Evolutionary conservation across 2,329 filamentous ascomycete genomes (phyloP).

Genomic region (Neopestalotiopsis sp.): DNA sequence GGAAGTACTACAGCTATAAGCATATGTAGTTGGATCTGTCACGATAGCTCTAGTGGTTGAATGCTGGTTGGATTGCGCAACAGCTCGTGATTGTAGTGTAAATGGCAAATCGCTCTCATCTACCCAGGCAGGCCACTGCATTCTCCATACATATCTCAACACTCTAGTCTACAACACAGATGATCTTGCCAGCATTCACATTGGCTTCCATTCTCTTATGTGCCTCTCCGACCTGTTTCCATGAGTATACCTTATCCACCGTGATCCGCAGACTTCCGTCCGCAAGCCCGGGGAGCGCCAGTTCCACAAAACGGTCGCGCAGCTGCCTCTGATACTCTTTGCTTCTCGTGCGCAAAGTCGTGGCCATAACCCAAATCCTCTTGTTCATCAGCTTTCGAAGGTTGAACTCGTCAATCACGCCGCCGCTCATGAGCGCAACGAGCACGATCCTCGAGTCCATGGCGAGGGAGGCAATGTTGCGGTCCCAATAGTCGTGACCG

Average conservation of each 20-base stretch:
- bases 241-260: slow-evolving; percentile 12
- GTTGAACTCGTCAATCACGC: slow-evolving; percentile 5
- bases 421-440: slow-evolving; percentile 15
- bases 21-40: too few species aligned
- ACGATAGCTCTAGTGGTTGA: too few species aligned
- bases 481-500: slow-evolving; percentile 13
- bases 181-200: slow-evolving; percentile 11
- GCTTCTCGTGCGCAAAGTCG: slow-evolving; percentile 8
- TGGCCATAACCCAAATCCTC: slow-evolving; percentile 10
- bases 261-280: slow-evolving; percentile 6
- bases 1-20: too few species aligned
- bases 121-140: background rate
- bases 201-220: slow-evolving; percentile 15
- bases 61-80: too few species aligned
- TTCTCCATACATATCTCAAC: background rate
- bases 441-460: slow-evolving; percentile 12
- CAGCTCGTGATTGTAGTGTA: too few species aligned
- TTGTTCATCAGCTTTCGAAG: slow-evolving; percentile 16
- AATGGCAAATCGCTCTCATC: background rate
- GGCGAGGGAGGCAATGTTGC: slow-evolving; percentile 4
- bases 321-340: slow-evolving; percentile 11
- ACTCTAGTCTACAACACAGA: slow-evolving; percentile 6
- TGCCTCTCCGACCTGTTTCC: slow-evolving; percentile 12
- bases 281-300: slow-evolving; percentile 8
- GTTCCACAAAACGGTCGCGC: slow-evolving; percentile 5